Conservation (phyloP, 2,329 filamentous ascomycete species). For the Ophiostoma quercus region DNA sequence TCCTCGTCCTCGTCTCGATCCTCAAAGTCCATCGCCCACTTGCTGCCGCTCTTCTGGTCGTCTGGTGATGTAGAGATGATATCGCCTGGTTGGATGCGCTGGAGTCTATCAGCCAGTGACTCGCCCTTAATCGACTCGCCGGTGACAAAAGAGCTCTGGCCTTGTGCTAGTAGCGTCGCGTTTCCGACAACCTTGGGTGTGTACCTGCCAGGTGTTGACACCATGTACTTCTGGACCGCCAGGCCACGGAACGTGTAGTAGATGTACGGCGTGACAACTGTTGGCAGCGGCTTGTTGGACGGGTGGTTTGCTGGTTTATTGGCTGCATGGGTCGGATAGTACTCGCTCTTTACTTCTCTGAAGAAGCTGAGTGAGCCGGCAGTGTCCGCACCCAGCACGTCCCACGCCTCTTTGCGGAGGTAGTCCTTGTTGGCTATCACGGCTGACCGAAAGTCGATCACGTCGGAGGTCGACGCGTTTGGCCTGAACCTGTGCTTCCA, state of each 20-base stretch:
- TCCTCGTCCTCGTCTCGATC: background rate
- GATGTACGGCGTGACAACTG: slow-evolving; percentile 66
- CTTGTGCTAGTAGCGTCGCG: slow-evolving; percentile 14
- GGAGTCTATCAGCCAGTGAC: slow-evolving; percentile 21
- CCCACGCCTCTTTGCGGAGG: slow-evolving; percentile 58
- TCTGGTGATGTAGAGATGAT: slow-evolving; percentile 47
- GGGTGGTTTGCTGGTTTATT: background rate
- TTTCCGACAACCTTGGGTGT: background rate
- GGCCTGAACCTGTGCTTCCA: slow-evolving; percentile 52
- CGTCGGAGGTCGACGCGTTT: slow-evolving; percentile 25
- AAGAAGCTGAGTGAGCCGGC: slow-evolving; percentile 45
- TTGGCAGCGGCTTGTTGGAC: slow-evolving; percentile 35
- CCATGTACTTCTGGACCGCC: slow-evolving; percentile 52
- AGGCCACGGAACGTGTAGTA: slow-evolving; percentile 59
- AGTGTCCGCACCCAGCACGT: slow-evolving; percentile 37
- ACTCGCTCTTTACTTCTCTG: slow-evolving; percentile 40
- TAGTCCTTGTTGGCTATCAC: slow-evolving; percentile 58
- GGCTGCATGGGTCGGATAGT: slow-evolving; percentile 3
- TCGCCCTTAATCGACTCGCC: background rate
- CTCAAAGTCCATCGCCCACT: slow-evolving; percentile 47
- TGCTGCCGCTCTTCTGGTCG: slow-evolving; percentile 42
- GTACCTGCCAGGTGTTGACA: slow-evolving; percentile 38
- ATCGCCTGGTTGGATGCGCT: slow-evolving; percentile 41
- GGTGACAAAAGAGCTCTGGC: slow-evolving; percentile 10
- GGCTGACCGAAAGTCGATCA: slow-evolving; percentile 58